Evolutionary conservation across 2,329 filamentous ascomycete genomes (phyloP), one percentile per base, ranked within the genome.

Genomic region (Rhexocercosporidium sp.): DNA sequence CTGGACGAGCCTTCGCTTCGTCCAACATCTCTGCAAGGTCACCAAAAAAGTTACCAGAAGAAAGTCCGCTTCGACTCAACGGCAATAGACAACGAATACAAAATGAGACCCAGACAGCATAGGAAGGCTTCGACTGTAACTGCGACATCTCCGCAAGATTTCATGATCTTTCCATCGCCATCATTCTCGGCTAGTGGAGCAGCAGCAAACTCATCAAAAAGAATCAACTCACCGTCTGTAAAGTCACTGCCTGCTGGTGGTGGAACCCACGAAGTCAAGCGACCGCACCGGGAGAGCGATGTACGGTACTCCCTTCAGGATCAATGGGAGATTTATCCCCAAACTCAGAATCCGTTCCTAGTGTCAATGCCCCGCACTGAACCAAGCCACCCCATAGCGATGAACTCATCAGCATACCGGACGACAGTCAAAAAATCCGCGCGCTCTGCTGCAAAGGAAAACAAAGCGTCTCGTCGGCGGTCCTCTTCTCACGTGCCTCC

Each of bases 61-160:
- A 69, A 44, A 53, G 72, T 75, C 11, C 68, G 63, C 27, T 75
- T 71, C 68, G 67, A 65, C 44, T 29, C 69, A 11, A 53, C 68
- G 12, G 60, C 69, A 11, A 34, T 72, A 39, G 65, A 70, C 47
- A 70, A 70, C 39, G 66, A 71, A 34, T 29, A 41, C 18, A 66
- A 63, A 29, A 62, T 54, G 49, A 34, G 20, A 3, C 5, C 44
- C 12, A 64, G 41, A 54, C 51, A 16, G 12, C n/a, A n/a, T n/a
- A 56, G 44, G 1, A 54, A 25, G 20, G 4, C 47, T 8, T 31
- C 4, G n/a, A 46, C 9, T n/a, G 9, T 25, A 1, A n/a, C 22
- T n/a, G 57, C 37, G 54, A 12, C 31, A 7, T 39, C 34, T n/a
- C 27, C 34, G 8, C 54, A 31, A 47, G 11, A 22, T 11, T 18